Evolutionary conservation across 1,139 yeast species (phyloP).

Genomic region (Hyphopichia buzzinii): DNA sequence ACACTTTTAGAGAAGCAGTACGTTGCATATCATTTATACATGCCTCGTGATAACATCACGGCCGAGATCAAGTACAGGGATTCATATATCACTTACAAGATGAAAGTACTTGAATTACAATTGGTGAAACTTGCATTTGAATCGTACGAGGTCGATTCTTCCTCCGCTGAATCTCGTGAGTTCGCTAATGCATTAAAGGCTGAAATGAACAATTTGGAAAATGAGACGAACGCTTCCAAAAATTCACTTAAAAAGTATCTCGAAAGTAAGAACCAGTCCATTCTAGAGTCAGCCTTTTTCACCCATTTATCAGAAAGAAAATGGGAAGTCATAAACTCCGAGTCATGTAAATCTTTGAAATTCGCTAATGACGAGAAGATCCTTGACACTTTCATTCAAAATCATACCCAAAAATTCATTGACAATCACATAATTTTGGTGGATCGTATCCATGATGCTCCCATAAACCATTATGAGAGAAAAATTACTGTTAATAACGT

Average conservation of each 20-base stretch:
- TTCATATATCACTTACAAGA: not conserved
- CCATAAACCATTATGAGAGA: not conserved
- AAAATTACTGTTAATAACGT: not conserved
- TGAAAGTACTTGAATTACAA: not conserved
- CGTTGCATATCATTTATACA: not conserved
- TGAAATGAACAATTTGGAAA: not conserved
- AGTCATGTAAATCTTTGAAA: not conserved
- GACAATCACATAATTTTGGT: not conserved
- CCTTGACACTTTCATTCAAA: not conserved
- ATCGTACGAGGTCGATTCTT: not conserved
- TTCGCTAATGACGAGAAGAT: not conserved
- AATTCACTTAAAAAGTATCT: not conserved
- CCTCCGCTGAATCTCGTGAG: not conserved
- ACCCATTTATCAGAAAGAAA: not conserved
- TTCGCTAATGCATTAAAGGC: not conserved
- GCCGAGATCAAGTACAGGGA: not conserved
- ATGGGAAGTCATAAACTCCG: not conserved
- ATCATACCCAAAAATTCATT: not conserved
- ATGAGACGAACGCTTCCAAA: not conserved
- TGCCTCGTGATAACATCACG: not conserved
- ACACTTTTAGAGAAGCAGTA: not conserved
- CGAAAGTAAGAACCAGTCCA: not conserved
- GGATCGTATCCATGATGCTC: not conserved
- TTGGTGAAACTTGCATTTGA: not conserved
- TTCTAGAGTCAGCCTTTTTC: not conserved